These are phyloP conservation scores for Nematodospora valgi DNA, from an alignment of 805 yeast genomes.

Conservation along the genomic window DNA sequence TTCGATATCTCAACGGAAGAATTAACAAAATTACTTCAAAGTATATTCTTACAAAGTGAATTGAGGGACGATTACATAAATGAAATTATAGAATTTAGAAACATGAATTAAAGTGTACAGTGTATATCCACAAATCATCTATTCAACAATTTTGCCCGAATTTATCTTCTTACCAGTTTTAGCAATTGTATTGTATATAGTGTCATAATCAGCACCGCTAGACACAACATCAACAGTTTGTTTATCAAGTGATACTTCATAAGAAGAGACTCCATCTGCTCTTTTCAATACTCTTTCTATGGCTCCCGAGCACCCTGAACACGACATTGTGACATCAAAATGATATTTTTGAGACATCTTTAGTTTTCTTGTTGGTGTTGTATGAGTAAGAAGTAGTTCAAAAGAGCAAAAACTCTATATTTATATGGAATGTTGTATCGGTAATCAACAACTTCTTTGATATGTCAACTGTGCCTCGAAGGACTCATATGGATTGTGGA, in stretches of 20 bases:
- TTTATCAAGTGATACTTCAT: conserved; percentile 71
- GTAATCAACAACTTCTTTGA: too few species aligned
- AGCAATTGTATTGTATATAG: conserved; percentile 73
- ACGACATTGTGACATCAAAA: conserved; percentile 80
- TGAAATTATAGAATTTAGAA: conserved; percentile 46
- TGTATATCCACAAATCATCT: conserved; percentile 9
- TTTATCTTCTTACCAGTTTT: conserved; percentile 89
- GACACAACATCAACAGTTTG: conserved; percentile 82
- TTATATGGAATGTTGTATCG: too few species aligned
- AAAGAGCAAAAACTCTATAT: too few species aligned
- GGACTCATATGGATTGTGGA: too few species aligned
- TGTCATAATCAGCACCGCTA: conserved; percentile 54
- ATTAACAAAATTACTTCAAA: conserved; percentile 36
- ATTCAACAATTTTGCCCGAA: conserved; percentile 55
- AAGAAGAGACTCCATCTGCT: conserved; percentile 69
- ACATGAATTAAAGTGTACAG: conserved; percentile 6
- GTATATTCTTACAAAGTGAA: conserved; percentile 46
- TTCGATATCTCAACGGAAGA: conserved; percentile 49
- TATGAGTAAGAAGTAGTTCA: too few species aligned
- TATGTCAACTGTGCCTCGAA: too few species aligned
- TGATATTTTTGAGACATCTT: conserved; percentile 69
- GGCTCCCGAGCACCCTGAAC: conserved; percentile 87
- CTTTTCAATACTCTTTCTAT: conserved; percentile 70
- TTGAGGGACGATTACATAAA: conserved; percentile 40
- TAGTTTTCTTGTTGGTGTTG: too few species aligned